Base-by-base conservation (phyloP, 225 moss, liverwort and hornwort genomes). In the Anthoceros angustus region DNA sequence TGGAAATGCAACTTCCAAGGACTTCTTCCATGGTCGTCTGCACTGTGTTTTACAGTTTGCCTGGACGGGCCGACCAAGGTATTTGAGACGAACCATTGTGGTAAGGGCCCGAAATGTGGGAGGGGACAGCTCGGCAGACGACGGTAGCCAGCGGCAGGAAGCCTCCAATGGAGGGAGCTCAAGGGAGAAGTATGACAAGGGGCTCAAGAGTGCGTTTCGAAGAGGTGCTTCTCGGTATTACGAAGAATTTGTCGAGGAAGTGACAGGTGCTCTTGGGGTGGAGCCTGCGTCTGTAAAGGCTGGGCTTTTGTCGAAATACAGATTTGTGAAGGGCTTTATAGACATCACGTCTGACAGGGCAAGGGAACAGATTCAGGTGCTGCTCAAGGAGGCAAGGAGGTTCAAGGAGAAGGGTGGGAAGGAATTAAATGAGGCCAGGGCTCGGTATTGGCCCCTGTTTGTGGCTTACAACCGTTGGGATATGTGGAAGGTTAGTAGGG, bases 391-490 rank as follows among this genome's bases (percentile, higher is more conserved):
- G 23, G 55, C 55, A 2, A 55, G 14, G 43, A 62, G 43, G 10
- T 49, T 78, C 32, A 77, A 70, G 24, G 82, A 70, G 25, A 69
- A 63, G 12, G 71, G 71, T 23, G 71, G 63, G 48, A 77, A 78
- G 42, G 71, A 66, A 68, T 66, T 78, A 14, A 66, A 60, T 32
- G 42, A 42, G 45, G 42, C 76, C 20, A 74, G 77, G 46, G 72
- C 75, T 63, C 79, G 84, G 38, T 77, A 77, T 66, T 87, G 83
- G 87, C 87, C 84, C 45, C 79, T 77, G 43, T 91, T 91, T 64
- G 76, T 80, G 60, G 78, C 83, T 14, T 91, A 85, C 87, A 91
- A 91, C 72, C 81, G 86, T 43, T 77, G 60, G 74, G 80, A 86
- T 76, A 78, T 79, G 46, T 91, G 90, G 90, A 77, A 77, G 82